Percentiles rank a stretch among this genome's conserved stretches.
Conservation (phyloP, 2,329 filamentous ascomycete genomes). For the Fonsecaea pedrosoi region DNA sequence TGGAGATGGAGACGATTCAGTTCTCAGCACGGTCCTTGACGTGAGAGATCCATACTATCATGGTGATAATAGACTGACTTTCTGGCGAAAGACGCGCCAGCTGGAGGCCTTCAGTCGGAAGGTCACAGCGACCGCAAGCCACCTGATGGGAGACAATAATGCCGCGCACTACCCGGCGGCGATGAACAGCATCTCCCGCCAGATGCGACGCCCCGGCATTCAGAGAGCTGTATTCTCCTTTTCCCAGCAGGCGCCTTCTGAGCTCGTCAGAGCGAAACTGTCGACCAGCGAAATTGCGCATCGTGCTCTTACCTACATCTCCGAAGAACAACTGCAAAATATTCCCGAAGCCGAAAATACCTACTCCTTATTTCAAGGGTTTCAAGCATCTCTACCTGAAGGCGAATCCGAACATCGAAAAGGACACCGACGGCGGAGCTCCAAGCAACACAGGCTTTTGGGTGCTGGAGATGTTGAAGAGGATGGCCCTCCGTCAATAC, state of each 20-base stretch:
- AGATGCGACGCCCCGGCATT: slow-evolving; percentile 80
- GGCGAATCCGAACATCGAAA: slow-evolving; percentile 68
- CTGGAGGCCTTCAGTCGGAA: slow-evolving; percentile 93
- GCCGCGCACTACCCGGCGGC: slow-evolving; percentile 80
- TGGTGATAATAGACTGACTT: slow-evolving; percentile 29
- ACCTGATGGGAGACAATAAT: slow-evolving; percentile 73
- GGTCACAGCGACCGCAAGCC: slow-evolving; percentile 89
- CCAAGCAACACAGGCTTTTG: slow-evolving; percentile 77
- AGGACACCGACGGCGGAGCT: slow-evolving; percentile 70
- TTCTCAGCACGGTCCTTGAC: slow-evolving; percentile 57
- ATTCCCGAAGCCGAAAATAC: slow-evolving; percentile 85
- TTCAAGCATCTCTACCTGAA: slow-evolving; percentile 87
- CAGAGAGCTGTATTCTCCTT: slow-evolving; percentile 92
- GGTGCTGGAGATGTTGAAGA: slow-evolving; percentile 64
- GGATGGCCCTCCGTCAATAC: slow-evolving; percentile 70
- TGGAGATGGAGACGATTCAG: slow-evolving; percentile 51
- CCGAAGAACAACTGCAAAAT: slow-evolving; percentile 87
- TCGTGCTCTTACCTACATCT: slow-evolving; percentile 83
- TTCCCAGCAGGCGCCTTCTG: slow-evolving; percentile 87
- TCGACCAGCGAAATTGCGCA: slow-evolving; percentile 93
- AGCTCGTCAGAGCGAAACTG: slow-evolving; percentile 88
- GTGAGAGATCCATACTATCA: slow-evolving; percentile 40
- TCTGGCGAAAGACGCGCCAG: slow-evolving; percentile 71
- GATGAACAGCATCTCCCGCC: slow-evolving; percentile 86
- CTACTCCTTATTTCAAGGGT: slow-evolving; percentile 96